Base-by-base conservation (phyloP, 2,329 filamentous ascomycete species). In the Arthrinium phaeospermum region DNA sequence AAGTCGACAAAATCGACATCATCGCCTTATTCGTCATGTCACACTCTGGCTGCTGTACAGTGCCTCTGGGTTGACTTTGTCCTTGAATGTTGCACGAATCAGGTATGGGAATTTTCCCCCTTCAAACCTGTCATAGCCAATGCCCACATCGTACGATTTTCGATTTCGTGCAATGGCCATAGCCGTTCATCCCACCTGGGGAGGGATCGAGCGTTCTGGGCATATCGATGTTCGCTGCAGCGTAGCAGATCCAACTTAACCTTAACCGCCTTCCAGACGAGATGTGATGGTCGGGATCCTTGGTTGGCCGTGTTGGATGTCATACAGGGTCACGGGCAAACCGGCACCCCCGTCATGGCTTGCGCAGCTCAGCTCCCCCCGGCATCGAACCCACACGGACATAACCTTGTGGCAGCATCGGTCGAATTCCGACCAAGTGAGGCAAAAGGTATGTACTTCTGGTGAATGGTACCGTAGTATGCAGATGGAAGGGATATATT, bases 221-320 rank as follows among this genome's bases (percentile, higher is more conserved):
- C 57, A 64, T 41, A 64, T 37, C 41, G 22, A 41, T 64, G 57
- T 64, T 64, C 57, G n/a, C n/a, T 19, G 57, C 41, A 64, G 57
- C 57, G 57, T 64, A 64, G 57, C 57, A 64, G 57, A 64, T 64
- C 57, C 57, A 37, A 64, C 57, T 24, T 64, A 64, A 41, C 57
- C 57, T 64, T 64, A 41, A 64, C 22, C 19, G 16, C n/a, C n/a
- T n/a, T 41, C 34, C 34, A 37, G 57, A 64, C 22, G 57, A 64
- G 34, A n/a, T 41, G 37, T 37, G 37, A 41, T 41, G 37, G 8
- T 41, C 37, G 37, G 37, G 37, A 41, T 41, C 4, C 22, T 41
- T 19, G n/a, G 19, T 47, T 8, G 19, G 57, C 57, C 34, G n/a
- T n/a, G 57, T 10, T 19, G 34, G 57, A 64, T 64, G 57, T n/a